These are phyloP conservation scores for Tetracladium maxilliforme DNA, from an alignment of 2,329 filamentous ascomycete genomes.

Conservation along the genomic window DNA sequence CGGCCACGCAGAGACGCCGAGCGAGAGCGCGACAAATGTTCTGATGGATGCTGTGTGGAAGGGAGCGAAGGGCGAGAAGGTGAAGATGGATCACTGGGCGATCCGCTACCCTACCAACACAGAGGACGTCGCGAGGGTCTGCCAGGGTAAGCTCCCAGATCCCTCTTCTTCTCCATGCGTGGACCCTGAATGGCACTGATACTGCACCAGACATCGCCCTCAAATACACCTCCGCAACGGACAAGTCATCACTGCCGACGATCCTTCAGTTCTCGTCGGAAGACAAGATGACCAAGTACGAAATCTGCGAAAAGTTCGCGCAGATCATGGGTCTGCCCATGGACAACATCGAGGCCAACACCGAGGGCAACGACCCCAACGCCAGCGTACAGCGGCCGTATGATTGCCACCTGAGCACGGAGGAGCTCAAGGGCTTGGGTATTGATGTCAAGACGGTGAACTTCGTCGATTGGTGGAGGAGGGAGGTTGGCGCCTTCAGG, in stretches of 20 bases:
- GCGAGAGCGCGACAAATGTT: constrained; percentile 72
- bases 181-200: constrained; percentile 1
- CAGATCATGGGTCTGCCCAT: constrained; percentile 66
- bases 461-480: constrained; percentile 71
- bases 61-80: constrained; percentile 39
- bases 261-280: constrained; percentile 80
- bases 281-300: constrained; percentile 77
- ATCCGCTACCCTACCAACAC: constrained; percentile 80
- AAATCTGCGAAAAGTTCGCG: constrained; percentile 67
- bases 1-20: constrained; percentile 52
- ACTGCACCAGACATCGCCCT: constrained; percentile 44
- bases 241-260: constrained; percentile 40
- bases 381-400: constrained; percentile 66
- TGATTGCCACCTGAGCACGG: constrained; percentile 76
- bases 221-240: constrained; percentile 43
- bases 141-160: constrained; percentile 33
- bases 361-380: constrained; percentile 57
- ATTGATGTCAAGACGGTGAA: constrained; percentile 62
- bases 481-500: constrained; percentile 41
- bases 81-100: constrained; percentile 80
- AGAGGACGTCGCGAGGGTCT: constrained; percentile 70
- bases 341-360: constrained; percentile 52
- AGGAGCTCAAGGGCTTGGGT: constrained; percentile 54
- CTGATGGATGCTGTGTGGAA: constrained; percentile 67
- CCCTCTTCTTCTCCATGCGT: constrained; percentile 1